A percentile compares a stretch with the other conserved stretches of the same genome.
Conservation (phyloP, 495 filamentous ascomycete genomes). For the Tuber melanosporum region DNA sequence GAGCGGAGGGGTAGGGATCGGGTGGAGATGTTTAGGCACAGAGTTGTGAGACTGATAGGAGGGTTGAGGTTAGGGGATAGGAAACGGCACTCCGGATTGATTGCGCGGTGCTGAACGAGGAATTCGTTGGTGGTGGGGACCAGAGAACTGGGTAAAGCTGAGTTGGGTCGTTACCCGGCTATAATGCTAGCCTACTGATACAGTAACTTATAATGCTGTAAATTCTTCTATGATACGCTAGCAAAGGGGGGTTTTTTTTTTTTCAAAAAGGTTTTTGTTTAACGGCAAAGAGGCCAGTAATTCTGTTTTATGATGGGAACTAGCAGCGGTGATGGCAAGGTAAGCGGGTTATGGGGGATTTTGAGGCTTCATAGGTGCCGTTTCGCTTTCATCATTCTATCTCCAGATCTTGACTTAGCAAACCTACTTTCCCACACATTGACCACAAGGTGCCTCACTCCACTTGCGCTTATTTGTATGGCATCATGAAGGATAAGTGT, state of each 20-base stretch:
- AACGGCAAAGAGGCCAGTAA: not conserved
- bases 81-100: slow-evolving; percentile 28
- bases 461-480: not conserved
- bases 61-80: slow-evolving; percentile 35
- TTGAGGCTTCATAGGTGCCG: not conserved
- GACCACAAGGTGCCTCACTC: not conserved
- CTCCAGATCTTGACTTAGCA: not conserved
- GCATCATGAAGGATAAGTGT: not conserved
- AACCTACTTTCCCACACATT: not conserved
- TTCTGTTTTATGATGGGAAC: not conserved
- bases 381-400: not conserved
- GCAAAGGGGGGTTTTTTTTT: not conserved
- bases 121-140: slow-evolving; percentile 26
- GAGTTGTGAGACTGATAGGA: slow-evolving; percentile 26
- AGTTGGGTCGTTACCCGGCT: not conserved
- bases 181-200: not conserved
- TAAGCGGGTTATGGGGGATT: not conserved
- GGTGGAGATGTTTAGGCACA: slow-evolving; percentile 23
- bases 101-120: slow-evolving; percentile 12
- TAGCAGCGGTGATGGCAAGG: not conserved
- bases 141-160: not conserved
- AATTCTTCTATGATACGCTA: not conserved
- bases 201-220: not conserved
- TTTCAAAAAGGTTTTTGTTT: not conserved
- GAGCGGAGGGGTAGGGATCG: not conserved